Evolutionary conservation across 208 protist species (phyloP), one percentile per base, ranked within the genome.

Genomic region (Angomonas ambiguus): DNA sequence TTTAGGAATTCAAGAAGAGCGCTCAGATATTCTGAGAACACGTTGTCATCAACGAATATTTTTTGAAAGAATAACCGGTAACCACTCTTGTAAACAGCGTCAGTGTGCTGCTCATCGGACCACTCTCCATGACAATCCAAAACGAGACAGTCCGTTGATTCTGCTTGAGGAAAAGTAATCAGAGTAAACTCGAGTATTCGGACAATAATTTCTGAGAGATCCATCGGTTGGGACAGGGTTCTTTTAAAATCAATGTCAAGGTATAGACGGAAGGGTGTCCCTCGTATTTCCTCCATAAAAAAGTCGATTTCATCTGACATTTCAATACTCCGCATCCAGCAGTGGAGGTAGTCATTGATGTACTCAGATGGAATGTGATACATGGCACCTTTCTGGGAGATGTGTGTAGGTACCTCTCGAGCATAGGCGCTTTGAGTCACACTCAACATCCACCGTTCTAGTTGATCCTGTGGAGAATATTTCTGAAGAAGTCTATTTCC

Each of bases 221-320:
- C 63, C 22, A 48, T 2, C n/a, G 63, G 51, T n/a, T 60, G n/a
- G n/a, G 48, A 18, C 18, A 30, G 1, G 3, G 63, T 68, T 31
- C 63, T 35, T 22, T 51, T 45, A 2, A 68, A 11, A 34, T 68
- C 63, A 22, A 68, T n/a, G 32, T 68, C 63, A 16, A 68, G 24
- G 30, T 68, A 68, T 28, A 68, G 33, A 2, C 63, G 63, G 38
- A 68, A 68, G 16, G 49, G n/a, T 8, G 31, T 49, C 1, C 63
- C 63, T 13, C 63, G 63, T 2, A 61, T 34, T 60, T 68, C 63
- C 49, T 68, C 63, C 48, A 68, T 49, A 51, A 48, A 68, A 25
- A 68, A 68, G 41, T 24, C 33, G 4, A 60, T 28, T n/a, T 13
- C 11, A 20, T 49, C 61, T 2, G 48, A 18, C n/a, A 27, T 3